phyloP scores from a whole-genome alignment of 129 eudicot genomes.

The Solidago caesia region DNA sequence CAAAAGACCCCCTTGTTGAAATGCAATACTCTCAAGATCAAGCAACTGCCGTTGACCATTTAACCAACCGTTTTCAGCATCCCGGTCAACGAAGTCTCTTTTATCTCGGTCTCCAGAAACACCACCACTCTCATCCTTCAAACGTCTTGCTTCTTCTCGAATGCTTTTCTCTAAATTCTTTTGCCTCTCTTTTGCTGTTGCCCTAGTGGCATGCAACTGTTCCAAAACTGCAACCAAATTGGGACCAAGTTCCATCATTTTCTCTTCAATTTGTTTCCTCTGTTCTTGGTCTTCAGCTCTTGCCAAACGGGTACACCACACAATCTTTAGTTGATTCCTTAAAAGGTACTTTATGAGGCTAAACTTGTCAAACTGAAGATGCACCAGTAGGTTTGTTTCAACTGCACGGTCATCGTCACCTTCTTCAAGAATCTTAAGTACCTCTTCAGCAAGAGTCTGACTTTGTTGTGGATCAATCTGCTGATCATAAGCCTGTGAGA shows the following conservation, averaged over 20 bases:
- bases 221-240: conserved; percentile 79
- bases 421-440: conserved; percentile 79
- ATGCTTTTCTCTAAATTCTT: conserved; percentile 89
- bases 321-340: conserved; percentile 82
- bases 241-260: conserved; percentile 63
- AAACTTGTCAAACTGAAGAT: conserved; percentile 80
- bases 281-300: conserved; percentile 91
- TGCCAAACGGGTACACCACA: conserved; percentile 96
- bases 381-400: conserved; percentile 70
- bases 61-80: conserved; percentile 76
- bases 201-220: conserved; percentile 92
- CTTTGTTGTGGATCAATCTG: conserved; percentile 97
- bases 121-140: conserved; percentile 75
- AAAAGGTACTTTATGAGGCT: conserved; percentile 68
- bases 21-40: conserved; percentile 80
- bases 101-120: conserved; percentile 52
- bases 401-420: conserved; percentile 91
- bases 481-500: conserved; percentile 85
- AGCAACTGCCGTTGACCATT: conserved; percentile 84
- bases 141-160: conserved; percentile 84
- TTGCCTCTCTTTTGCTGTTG: conserved; percentile 95
- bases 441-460: conserved; percentile 92
- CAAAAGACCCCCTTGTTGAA: conserved; percentile 83
- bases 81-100: conserved; percentile 57
- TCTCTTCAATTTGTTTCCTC: conserved; percentile 80